These are phyloP conservation scores for Oehlia diaphana DNA, from an alignment of 192 early-diverging fungal species.

Conservation along the genomic window DNA sequence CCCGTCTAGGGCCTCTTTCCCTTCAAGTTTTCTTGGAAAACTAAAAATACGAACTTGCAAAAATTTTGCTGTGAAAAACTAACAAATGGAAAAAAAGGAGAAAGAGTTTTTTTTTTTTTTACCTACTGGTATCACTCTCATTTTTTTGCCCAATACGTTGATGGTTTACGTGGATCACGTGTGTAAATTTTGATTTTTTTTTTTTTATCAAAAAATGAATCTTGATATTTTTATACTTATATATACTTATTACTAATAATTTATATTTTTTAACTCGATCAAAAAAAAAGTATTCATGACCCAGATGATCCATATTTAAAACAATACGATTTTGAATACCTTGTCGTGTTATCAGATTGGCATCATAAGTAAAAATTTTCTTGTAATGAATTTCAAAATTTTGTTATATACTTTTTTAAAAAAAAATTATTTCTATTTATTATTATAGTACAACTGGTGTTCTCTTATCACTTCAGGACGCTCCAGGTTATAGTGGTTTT, in stretches of 20 bases:
- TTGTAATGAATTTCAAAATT: background rate
- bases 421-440: background rate
- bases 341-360: conserved; percentile 34
- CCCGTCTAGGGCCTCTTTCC: no score
- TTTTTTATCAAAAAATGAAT: no score
- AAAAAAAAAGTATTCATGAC: background rate
- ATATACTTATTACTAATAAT: no score
- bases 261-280: no score
- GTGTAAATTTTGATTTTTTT: background rate
- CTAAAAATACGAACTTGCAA: no score
- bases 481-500: background rate
- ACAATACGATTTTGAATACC: conserved; percentile 36
- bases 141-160: conserved; percentile 29
- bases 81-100: no score
- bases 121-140: conserved; percentile 56
- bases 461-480: conserved; percentile 6
- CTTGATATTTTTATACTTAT: no score
- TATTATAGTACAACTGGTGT: conserved; percentile 26
- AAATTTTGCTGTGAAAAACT: no score
- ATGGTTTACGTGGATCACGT: conserved; percentile 28
- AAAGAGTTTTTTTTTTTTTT: no score
- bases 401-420: background rate
- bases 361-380: conserved; percentile 26
- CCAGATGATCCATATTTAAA: conserved; percentile 32
- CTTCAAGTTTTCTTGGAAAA: no score